Conservation (phyloP, 768 basidiomycete species). For the Macrocybe gigantea region DNA sequence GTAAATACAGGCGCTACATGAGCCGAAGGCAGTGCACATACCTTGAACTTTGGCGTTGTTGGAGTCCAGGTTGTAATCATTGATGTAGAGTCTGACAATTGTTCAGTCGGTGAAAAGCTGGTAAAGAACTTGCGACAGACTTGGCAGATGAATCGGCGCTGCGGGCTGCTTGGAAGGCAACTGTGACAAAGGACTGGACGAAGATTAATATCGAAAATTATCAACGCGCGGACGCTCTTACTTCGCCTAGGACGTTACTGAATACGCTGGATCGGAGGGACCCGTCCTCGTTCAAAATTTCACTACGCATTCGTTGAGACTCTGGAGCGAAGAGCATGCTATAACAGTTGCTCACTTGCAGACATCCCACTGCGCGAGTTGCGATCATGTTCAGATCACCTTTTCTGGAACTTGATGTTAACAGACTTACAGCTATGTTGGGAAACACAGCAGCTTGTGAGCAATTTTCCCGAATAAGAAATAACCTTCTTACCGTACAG, state of each 20-base stretch:
- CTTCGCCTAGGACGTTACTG: slow-evolving; percentile 42
- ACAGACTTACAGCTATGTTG: background rate
- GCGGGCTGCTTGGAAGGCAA: slow-evolving; percentile 46
- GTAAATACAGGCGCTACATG: background rate
- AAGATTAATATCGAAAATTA: slow-evolving; percentile 1
- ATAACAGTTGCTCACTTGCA: slow-evolving; percentile 25
- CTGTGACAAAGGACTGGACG: slow-evolving; percentile 36
- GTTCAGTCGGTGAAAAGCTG: background rate
- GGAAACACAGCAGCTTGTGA: no score
- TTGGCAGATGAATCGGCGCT: slow-evolving; percentile 44
- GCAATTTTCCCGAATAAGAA: background rate
- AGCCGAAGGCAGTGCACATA: slow-evolving; percentile 7
- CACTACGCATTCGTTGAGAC: slow-evolving; percentile 18
- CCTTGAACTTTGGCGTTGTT: slow-evolving; percentile 40
- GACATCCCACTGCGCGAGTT: slow-evolving; percentile 30
- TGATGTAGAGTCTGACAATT: slow-evolving; percentile 26
- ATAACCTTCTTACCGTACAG: slow-evolving; percentile 21
- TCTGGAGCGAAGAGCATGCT: background rate
- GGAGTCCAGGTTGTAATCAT: slow-evolving; percentile 45
- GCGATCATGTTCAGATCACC: background rate
- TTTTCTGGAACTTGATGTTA: no score
- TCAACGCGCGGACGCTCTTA: slow-evolving; percentile 3
- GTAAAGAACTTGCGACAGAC: slow-evolving; percentile 12
- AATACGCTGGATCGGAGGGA: slow-evolving; percentile 40
- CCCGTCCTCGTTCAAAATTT: slow-evolving; percentile 50